Evolutionary conservation across 2,329 filamentous ascomycete genomes (phyloP).

Genomic region (Pleoardoris graminearum): DNA sequence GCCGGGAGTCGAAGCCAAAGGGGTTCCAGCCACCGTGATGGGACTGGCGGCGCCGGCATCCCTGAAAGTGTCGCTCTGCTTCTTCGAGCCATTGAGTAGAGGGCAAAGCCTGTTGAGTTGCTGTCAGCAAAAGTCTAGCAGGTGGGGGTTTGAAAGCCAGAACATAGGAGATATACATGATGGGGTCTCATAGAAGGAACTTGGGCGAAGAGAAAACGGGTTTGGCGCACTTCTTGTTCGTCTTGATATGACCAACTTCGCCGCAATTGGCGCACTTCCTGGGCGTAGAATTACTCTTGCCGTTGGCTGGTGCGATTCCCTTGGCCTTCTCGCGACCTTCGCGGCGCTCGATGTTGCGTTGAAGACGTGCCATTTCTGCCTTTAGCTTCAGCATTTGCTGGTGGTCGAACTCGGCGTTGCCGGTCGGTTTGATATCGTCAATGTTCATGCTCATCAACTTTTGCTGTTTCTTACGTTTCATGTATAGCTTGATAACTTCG

Average conservation of each 20-base stretch:
- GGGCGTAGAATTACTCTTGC: conserved; percentile 57
- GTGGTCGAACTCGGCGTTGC: conserved; percentile 68
- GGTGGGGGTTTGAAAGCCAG: background rate
- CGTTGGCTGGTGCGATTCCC: conserved; percentile 51
- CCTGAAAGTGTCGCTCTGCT: conserved; percentile 44
- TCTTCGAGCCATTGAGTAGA: conserved; percentile 44
- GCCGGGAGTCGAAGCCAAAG: conserved; percentile 16
- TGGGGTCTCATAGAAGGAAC: background rate
- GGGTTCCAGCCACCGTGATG: conserved; percentile 17
- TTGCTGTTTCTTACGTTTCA: conserved; percentile 72
- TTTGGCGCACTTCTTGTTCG: conserved; percentile 83
- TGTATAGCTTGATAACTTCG: conserved; percentile 86
- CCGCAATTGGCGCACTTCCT: conserved; percentile 98
- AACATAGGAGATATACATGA: conserved; percentile 1
- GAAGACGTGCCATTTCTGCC: conserved; percentile 78
- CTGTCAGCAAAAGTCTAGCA: conserved; percentile 19
- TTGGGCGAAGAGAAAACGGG: background rate
- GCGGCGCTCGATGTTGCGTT: conserved; percentile 88
- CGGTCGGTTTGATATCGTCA: conserved; percentile 65
- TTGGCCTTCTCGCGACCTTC: conserved; percentile 91
- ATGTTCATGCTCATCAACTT: conserved; percentile 76
- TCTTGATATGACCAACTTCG: conserved; percentile 96
- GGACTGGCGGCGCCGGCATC: conserved; percentile 39
- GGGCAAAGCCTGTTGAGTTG: conserved; percentile 38
- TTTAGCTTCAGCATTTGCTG: conserved; percentile 65